A percentile compares a stretch with the other conserved stretches of the same genome.
These are phyloP conservation scores for Arthroderma uncinatum DNA, from an alignment of 2,329 filamentous ascomycete genomes.

Conservation along the genomic window DNA sequence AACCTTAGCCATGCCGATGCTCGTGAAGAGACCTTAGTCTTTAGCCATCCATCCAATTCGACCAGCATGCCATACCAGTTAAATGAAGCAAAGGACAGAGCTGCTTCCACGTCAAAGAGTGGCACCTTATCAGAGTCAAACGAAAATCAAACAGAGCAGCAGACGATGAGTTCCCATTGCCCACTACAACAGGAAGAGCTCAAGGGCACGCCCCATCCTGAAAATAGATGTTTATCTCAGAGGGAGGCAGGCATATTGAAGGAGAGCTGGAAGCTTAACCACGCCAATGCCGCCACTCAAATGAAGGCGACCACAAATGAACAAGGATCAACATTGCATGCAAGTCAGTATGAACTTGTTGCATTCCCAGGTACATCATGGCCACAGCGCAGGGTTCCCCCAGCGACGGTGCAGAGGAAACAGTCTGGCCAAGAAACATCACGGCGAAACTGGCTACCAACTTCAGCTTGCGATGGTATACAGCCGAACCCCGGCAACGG, in stretches of 20 bases:
- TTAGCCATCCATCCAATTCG: neutral
- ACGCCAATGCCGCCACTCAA: neutral
- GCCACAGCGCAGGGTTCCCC: neutral
- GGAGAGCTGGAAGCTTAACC: neutral
- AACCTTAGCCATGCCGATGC: neutral
- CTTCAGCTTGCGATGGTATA: neutral
- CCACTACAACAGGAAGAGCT: neutral
- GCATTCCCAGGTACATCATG: neutral
- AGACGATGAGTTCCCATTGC: neutral
- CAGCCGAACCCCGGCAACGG: neutral
- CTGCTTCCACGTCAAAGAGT: neutral
- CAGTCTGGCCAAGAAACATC: neutral
- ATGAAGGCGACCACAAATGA: neutral
- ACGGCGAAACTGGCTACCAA: neutral
- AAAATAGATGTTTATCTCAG: neutral
- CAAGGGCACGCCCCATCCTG: too few relatives aligned
- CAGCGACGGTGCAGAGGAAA: neutral
- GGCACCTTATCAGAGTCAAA: neutral
- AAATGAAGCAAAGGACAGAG: neutral
- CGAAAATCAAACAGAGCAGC: neutral
- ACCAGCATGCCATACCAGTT: neutral
- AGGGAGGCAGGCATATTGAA: neutral
- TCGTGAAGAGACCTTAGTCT: neutral
- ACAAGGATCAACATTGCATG: neutral
- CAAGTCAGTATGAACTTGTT: neutral